Base-by-base conservation (phyloP, 179 eudicot species). In the Dionaea muscipula region DNA sequence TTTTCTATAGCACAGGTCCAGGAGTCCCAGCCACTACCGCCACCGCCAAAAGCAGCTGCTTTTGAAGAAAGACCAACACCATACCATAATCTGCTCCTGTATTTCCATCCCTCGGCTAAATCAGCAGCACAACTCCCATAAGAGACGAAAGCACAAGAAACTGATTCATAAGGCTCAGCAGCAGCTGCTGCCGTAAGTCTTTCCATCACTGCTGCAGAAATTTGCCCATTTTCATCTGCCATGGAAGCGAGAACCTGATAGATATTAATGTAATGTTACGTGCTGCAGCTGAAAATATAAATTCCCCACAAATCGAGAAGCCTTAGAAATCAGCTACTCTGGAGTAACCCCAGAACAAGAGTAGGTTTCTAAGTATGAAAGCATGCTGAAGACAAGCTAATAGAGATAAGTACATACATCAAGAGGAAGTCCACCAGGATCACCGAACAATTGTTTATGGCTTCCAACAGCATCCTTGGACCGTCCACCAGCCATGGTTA, bases 81-180 rank as follows among this genome's bases (percentile, higher is more conserved):
- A 56, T 80, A 88, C 99, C 99, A 88, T 59, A 93, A 65, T 41
- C 87, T 74, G 59, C 99, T 93, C 78, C 99, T 72, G 66, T 63
- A 83, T 67, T 79, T 93, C 99, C 99, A 93, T 37, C 96, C 99
- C 58, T 79, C 85, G 5, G 94, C 77, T 73, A 88, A 70, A 77
- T 93, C 99, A 52, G 74, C 46, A 14, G 76, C 75, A 64, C 89
- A 84, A 64, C 96, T 93, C 39, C 99, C 99, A 72, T 84, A 93
- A 12, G 99, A 93, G 37, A 85, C 95, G 72, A 93, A 93, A 57
- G 99, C 95, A 79, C 84, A 84, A 56, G 81, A 74, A 67, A 93
- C 99, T 57, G 99, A 88, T 43, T 93, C 89, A 68, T 82, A 93
- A 41, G 99, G 99, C 68, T 93, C 99, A 46, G 99, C 86, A 51